phyloP scores from a whole-genome alignment of 805 yeast genomes.

The Starmerella bombi region DNA sequence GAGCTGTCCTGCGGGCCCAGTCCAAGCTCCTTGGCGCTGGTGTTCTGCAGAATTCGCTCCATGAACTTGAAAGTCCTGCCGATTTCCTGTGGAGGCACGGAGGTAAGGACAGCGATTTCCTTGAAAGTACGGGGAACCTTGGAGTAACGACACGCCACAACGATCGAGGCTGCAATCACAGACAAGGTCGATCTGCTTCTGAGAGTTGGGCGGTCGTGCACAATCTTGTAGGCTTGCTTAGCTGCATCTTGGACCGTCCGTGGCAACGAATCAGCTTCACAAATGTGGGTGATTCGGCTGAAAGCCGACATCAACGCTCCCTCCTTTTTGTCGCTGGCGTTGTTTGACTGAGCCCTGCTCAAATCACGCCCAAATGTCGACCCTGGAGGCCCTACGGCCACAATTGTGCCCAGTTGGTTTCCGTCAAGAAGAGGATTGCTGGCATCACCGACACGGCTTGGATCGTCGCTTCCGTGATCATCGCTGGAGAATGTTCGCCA shows the following conservation, averaged over 20 bases:
- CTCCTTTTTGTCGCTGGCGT: constrained; percentile 76
- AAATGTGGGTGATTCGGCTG: constrained; percentile 83
- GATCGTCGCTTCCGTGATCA: constrained; percentile 96
- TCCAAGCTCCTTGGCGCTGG: constrained; percentile 28
- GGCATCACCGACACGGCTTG: constrained; percentile 98
- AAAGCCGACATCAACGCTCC: constrained; percentile 79
- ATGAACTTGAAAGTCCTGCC: constrained; percentile 82
- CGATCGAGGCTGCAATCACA: constrained; percentile 92
- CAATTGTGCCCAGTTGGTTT: constrained; percentile 83
- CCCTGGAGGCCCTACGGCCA: constrained; percentile 76
- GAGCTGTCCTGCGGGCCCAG: constrained; percentile 15
- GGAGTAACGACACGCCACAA: constrained; percentile 89
- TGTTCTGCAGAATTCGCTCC: constrained; percentile 42
- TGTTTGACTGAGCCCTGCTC: constrained; percentile 76
- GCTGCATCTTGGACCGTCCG: constrained; percentile 95
- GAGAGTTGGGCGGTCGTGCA: constrained; percentile 71
- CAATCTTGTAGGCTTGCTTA: constrained; percentile 85
- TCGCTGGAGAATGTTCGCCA: constrained; percentile 98
- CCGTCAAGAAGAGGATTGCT: constrained; percentile 84
- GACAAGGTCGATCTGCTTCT: constrained; percentile 87
- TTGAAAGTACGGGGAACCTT: constrained; percentile 87
- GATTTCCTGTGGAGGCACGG: constrained; percentile 87
- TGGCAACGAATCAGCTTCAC: constrained; percentile 92
- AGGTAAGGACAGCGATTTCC: constrained; percentile 89
- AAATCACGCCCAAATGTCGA: constrained; percentile 78